phyloP scores from a whole-genome alignment of 1,284 basidiomycete genomes.

The Boletus mariae region DNA sequence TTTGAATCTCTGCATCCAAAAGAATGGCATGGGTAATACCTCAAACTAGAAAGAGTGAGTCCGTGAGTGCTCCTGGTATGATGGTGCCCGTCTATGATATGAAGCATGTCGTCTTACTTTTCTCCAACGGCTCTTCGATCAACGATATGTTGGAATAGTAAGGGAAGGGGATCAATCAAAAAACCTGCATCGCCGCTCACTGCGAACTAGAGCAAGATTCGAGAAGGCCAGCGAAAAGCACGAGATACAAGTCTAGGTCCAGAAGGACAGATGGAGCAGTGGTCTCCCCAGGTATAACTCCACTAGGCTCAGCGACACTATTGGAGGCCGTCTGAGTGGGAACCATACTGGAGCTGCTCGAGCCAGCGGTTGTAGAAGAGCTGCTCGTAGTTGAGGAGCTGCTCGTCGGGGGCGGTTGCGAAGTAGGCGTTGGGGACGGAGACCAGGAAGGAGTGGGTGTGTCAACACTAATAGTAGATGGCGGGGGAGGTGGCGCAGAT shows the following conservation, averaged over 20 bases:
- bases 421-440: constrained; percentile 25
- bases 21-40: constrained; percentile 30
- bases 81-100: constrained; percentile 18
- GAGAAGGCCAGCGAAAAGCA: constrained; percentile 25
- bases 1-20: constrained; percentile 7
- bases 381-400: constrained; percentile 20
- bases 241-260: constrained; percentile 16
- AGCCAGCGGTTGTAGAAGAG: constrained; percentile 16
- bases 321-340: constrained; percentile 20
- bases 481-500: constrained; percentile 18
- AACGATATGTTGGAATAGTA: constrained; percentile 1
- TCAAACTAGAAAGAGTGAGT: constrained; percentile 17
- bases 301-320: constrained; percentile 8
- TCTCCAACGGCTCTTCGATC: constrained; percentile 2
- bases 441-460: constrained; percentile 13
- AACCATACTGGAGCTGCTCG: constrained; percentile 9
- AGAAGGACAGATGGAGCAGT: constrained; percentile 12
- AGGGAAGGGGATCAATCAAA: constrained; percentile 1
- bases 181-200: constrained; percentile 11
- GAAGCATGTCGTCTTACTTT: constrained; percentile 20
- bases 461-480: constrained; percentile 12
- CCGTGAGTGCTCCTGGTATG: constrained; percentile 19
- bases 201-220: constrained; percentile 4
- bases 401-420: constrained; percentile 24
- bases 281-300: constrained; percentile 2